Conservation (phyloP, 352 stramenopile species). For the Phytophthora vignae region DNA sequence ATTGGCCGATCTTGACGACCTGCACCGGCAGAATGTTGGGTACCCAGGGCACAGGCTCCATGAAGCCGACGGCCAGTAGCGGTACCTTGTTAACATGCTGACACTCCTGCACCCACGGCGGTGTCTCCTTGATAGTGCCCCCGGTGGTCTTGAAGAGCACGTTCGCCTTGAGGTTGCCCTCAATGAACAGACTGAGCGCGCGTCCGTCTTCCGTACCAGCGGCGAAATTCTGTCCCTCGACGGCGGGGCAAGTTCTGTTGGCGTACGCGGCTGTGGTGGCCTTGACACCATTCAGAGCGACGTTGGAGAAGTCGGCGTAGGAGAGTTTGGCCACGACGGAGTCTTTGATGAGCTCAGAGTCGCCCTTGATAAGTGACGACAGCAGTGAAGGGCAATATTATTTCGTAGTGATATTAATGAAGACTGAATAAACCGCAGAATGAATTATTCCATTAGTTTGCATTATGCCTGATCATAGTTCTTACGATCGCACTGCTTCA, state of each 20-base stretch:
- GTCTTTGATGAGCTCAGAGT: no score
- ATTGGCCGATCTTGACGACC: slow-evolving; percentile 56
- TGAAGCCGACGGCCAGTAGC: slow-evolving; percentile 46
- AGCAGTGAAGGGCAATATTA: background rate
- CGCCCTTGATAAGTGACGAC: slow-evolving; percentile 29
- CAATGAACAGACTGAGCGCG: slow-evolving; percentile 36
- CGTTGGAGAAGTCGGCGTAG: slow-evolving; percentile 60
- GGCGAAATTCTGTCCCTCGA: slow-evolving; percentile 61
- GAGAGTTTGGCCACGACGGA: slow-evolving; percentile 34
- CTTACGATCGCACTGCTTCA: slow-evolving; percentile 9
- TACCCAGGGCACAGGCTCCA: slow-evolving; percentile 49
- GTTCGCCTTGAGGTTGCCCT: slow-evolving; percentile 48
- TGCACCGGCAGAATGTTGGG: slow-evolving; percentile 62
- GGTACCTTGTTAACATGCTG: slow-evolving; percentile 50
- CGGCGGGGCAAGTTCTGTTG: slow-evolving; percentile 50
- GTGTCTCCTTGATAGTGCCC: slow-evolving; percentile 11
- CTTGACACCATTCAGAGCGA: slow-evolving; percentile 34
- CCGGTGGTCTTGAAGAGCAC: slow-evolving; percentile 32
- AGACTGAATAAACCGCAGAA: background rate
- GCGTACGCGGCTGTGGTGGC: slow-evolving; percentile 27
- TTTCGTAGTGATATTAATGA: background rate
- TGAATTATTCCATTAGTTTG: background rate
- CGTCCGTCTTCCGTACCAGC: slow-evolving; percentile 61
- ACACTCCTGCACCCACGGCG: slow-evolving; percentile 50
- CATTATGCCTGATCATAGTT: background rate